phyloP scores from a whole-genome alignment of 148 eudicot species.

The Rhododendron mucronatum region DNA sequence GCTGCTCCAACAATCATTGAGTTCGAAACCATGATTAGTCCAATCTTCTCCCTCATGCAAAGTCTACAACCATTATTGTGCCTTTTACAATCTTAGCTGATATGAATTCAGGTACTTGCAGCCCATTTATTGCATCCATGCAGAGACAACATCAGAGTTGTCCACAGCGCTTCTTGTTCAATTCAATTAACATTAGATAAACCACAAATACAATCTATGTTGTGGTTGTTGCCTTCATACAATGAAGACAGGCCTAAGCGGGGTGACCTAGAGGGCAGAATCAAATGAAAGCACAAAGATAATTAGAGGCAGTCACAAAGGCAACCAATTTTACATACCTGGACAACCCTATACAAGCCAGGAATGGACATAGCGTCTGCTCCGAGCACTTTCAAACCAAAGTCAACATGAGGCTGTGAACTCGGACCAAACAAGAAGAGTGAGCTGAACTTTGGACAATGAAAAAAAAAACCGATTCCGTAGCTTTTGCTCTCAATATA shows the following conservation, averaged over 20 bases:
- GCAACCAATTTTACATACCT: slow-evolving; percentile 31
- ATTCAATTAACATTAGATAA: background rate
- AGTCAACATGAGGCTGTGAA: slow-evolving; percentile 95
- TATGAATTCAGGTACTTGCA: background rate
- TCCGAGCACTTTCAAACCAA: slow-evolving; percentile 84
- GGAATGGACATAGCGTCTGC: slow-evolving; percentile 97
- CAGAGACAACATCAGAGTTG: too few relatives aligned
- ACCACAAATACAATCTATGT: background rate
- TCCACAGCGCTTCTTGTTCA: background rate
- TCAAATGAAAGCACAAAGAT: slow-evolving; percentile 1
- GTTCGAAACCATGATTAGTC: background rate
- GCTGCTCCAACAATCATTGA: background rate
- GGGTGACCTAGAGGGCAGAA: background rate
- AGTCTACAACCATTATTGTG: background rate
- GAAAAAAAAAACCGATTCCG: background rate
- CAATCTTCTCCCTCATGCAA: background rate
- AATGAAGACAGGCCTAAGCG: background rate
- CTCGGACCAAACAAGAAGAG: slow-evolving; percentile 2
- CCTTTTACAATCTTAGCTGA: background rate
- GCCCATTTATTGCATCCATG: background rate
- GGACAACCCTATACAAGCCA: slow-evolving; percentile 81
- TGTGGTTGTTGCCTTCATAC: background rate
- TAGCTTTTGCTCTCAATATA: background rate
- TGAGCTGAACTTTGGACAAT: background rate
- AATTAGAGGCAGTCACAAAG: background rate